Percentiles rank a stretch among this genome's conserved stretches.
These are phyloP conservation scores for Sugiyamaella paludigena DNA, from an alignment of 1,139 yeast species.

Conservation along the genomic window DNA sequence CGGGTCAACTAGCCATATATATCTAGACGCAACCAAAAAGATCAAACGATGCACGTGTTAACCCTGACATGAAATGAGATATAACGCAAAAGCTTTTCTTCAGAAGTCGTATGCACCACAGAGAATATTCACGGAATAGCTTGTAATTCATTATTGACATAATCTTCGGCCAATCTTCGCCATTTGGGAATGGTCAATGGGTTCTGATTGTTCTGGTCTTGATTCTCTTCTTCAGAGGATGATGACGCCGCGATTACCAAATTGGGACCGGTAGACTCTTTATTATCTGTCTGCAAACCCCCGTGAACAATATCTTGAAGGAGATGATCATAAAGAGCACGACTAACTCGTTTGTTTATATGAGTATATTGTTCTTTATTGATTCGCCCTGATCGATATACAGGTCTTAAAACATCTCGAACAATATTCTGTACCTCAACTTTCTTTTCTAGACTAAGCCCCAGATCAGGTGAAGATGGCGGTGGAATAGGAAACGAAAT, in stretches of 20 bases:
- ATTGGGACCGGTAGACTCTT: too few relatives aligned
- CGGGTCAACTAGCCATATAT: too few relatives aligned
- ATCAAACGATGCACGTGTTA: too few relatives aligned
- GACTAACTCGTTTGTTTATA: conserved; percentile 45
- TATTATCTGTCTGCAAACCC: neutral
- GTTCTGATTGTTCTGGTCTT: neutral
- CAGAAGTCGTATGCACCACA: neutral
- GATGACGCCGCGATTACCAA: neutral
- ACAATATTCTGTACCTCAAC: conserved; percentile 52
- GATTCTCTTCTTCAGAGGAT: neutral
- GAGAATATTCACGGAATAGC: neutral
- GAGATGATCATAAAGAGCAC: conserved; percentile 38
- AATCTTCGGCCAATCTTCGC: conserved; percentile 16
- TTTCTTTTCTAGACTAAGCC: conserved; percentile 47
- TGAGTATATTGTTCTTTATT: conserved; percentile 49
- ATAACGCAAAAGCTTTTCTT: too few relatives aligned
- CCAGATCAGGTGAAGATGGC: conserved; percentile 11
- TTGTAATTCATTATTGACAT: conserved; percentile 20
- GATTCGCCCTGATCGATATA: conserved; percentile 42
- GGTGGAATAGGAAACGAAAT: conserved; percentile 13
- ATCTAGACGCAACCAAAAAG: too few relatives aligned
- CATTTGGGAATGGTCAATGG: conserved; percentile 2
- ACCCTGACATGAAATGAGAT: too few relatives aligned
- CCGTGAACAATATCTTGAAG: conserved; percentile 2
- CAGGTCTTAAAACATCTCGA: conserved; percentile 49